phyloP scores from a whole-genome alignment of 768 basidiomycete species.

The Agaricus sinodeliciosus region DNA sequence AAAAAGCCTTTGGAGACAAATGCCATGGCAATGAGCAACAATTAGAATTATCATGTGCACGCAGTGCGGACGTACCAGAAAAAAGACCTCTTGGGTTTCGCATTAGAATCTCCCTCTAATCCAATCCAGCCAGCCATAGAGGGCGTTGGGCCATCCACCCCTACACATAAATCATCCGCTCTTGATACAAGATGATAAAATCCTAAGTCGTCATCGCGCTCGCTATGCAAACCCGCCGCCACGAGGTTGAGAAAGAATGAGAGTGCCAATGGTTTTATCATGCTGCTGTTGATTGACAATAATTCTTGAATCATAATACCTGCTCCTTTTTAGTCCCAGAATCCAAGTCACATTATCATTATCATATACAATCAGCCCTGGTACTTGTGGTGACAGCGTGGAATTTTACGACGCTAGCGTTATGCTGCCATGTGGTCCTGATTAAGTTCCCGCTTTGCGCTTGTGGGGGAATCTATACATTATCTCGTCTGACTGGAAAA shows the following conservation, averaged over 20 bases:
- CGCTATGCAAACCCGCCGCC: background rate
- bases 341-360: too few species aligned
- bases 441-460: too few species aligned
- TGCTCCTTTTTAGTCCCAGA: too few species aligned
- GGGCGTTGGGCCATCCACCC: conserved; percentile 1
- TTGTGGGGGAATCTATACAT: too few species aligned
- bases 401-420: too few species aligned
- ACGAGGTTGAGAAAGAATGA: background rate
- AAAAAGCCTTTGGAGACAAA: conserved; percentile 20
- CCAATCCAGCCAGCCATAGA: conserved; percentile 21
- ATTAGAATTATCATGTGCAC: background rate
- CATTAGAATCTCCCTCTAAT: conserved; percentile 20
- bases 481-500: too few species aligned
- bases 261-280: background rate
- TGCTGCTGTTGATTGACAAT: too few species aligned
- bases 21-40: conserved; percentile 8
- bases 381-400: too few species aligned
- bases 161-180: background rate
- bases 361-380: too few species aligned
- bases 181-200: conserved; percentile 2
- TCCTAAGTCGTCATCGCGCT: background rate
- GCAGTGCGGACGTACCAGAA: conserved; percentile 12
- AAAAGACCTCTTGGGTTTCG: conserved; percentile 17
- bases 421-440: too few species aligned
- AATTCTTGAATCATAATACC: too few species aligned